Percentiles rank a stretch among this genome's conserved stretches.
Evolutionary conservation across 2,329 filamentous ascomycete species (phyloP).

Genomic region (Claviceps africana): DNA sequence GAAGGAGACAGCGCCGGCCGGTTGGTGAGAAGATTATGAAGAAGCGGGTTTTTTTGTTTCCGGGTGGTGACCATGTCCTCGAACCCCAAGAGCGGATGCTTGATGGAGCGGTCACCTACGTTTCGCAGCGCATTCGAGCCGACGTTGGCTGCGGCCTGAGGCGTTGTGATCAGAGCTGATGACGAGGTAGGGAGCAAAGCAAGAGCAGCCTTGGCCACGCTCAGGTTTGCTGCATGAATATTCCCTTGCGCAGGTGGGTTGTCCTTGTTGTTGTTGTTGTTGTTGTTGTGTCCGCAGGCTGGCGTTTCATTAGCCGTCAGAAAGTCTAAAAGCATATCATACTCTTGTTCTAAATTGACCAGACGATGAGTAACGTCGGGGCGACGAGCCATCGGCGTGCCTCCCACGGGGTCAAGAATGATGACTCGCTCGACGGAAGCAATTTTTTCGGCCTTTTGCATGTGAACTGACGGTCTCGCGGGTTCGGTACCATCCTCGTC

Average conservation of each 20-base stretch:
- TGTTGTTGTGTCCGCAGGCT: not conserved
- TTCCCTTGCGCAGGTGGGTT: constrained; percentile 12
- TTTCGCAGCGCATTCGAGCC: constrained; percentile 2
- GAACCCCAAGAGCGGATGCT: constrained; percentile 36
- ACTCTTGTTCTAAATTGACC: constrained; percentile 89
- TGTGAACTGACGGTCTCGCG: constrained; percentile 13
- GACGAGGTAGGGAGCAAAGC: constrained; percentile 68
- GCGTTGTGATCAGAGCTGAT: constrained; percentile 80
- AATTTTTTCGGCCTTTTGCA: constrained; percentile 29
- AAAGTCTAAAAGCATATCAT: constrained; percentile 50
- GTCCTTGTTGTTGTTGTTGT: not conserved
- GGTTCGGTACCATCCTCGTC: constrained; percentile 2
- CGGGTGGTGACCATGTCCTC: constrained; percentile 40
- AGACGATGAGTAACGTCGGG: constrained; percentile 38
- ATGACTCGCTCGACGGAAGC: constrained; percentile 73
- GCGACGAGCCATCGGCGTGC: constrained; percentile 52
- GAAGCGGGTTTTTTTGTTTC: constrained; percentile 61
- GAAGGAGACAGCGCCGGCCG: constrained; percentile 89
- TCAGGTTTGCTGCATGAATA: constrained; percentile 54
- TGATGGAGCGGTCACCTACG: constrained; percentile 16
- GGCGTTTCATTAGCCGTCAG: constrained; percentile 25
- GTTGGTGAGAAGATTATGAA: constrained; percentile 92
- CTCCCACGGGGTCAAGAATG: constrained; percentile 73
- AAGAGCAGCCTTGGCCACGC: constrained; percentile 55
- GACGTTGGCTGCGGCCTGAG: constrained; percentile 56